A percentile compares a stretch with the other conserved stretches of the same genome.
Evolutionary conservation across 768 basidiomycete genomes (phyloP).

Genomic region (Suillus alpinus): DNA sequence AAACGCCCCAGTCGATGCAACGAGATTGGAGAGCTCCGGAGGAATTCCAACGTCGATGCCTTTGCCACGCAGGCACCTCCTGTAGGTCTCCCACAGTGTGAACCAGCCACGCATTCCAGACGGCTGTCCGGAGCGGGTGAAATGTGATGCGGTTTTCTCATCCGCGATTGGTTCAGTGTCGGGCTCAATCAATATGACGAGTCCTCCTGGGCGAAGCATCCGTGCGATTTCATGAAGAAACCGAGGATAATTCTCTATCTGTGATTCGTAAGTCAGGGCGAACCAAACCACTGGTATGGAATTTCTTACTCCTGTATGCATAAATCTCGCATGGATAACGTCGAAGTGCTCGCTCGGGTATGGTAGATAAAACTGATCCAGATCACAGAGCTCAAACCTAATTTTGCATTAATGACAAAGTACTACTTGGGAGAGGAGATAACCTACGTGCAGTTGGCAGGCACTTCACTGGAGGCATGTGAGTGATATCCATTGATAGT

Average conservation of each 20-base stretch:
- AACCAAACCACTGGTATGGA: slow-evolving; percentile 10
- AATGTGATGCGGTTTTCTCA: slow-evolving; percentile 38
- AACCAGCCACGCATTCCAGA: slow-evolving; percentile 57
- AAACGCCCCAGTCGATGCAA: slow-evolving; percentile 49
- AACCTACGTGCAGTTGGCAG: slow-evolving; percentile 72
- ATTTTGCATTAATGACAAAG: slow-evolving; percentile 5
- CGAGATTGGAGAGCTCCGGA: slow-evolving; percentile 47
- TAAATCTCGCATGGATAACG: slow-evolving; percentile 65
- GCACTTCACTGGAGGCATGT: slow-evolving; percentile 47
- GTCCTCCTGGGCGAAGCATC: slow-evolving; percentile 67
- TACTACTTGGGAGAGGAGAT: background rate
- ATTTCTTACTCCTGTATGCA: slow-evolving; percentile 61
- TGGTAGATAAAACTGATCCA: slow-evolving; percentile 58
- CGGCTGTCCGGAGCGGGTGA: slow-evolving; percentile 29
- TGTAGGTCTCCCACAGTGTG: slow-evolving; percentile 61
- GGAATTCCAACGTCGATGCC: slow-evolving; percentile 60
- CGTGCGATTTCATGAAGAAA: slow-evolving; percentile 62
- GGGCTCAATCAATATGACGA: slow-evolving; percentile 64
- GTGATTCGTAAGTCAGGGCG: slow-evolving; percentile 11
- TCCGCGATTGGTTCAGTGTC: slow-evolving; percentile 52
- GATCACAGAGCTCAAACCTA: slow-evolving; percentile 71
- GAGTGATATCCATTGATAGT: slow-evolving; percentile 11
- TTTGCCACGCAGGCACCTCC: slow-evolving; percentile 49
- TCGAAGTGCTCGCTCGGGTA: slow-evolving; percentile 65
- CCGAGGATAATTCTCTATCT: slow-evolving; percentile 63